Base-by-base conservation (phyloP, 108 stramenopile species). In the Fistulifera pelliculosa region DNA sequence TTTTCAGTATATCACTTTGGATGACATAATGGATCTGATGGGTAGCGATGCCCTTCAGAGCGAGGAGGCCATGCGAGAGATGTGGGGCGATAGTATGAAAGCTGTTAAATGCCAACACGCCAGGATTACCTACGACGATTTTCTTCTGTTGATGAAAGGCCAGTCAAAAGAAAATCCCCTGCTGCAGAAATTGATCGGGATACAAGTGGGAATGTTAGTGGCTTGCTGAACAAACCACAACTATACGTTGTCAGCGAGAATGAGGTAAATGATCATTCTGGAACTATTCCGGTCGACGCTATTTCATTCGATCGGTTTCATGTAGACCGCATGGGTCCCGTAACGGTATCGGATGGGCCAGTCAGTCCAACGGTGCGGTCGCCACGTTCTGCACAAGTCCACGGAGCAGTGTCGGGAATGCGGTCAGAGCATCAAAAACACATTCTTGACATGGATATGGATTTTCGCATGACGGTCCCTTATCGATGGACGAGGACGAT, bases 21-120 rank as follows among this genome's bases (percentile, higher is more conserved):
- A 89, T 64, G 86, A 93, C 63, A 76, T 93, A 24, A 82, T 86
- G 77, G 85, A 93, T 65, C 49, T 93, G 58, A 71, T 89, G 60
- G 91, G 91, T 2, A 77, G 64, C 28, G 80, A 87, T 53, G 71
- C 71, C 7, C 60, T 70, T 42, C 70, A 72, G 24, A 79, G 69
- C 45, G 87, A 93, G 68, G 91, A 85, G 21, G 56, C 60, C 12
- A 74, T 90, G 77, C 69, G 79, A 15, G 54, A 61, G 48, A 87
- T 87, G 81, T 90, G 85, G 85, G 74, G 71, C n/a, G 81, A 86
- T 39, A 72, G 73, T 28, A 76, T 82, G 73, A 68, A 73, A 25
- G 74, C 76, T 48, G 70, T 69, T 14, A 73, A 81, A n/a, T 71
- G 81, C 56, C 63, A 60, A 16, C 56, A 68, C 23, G 67, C 70